A percentile compares a stretch with the other conserved stretches of the same genome.
phyloP scores from a whole-genome alignment of 495 filamentous ascomycete genomes.

The Halenospora varia region DNA sequence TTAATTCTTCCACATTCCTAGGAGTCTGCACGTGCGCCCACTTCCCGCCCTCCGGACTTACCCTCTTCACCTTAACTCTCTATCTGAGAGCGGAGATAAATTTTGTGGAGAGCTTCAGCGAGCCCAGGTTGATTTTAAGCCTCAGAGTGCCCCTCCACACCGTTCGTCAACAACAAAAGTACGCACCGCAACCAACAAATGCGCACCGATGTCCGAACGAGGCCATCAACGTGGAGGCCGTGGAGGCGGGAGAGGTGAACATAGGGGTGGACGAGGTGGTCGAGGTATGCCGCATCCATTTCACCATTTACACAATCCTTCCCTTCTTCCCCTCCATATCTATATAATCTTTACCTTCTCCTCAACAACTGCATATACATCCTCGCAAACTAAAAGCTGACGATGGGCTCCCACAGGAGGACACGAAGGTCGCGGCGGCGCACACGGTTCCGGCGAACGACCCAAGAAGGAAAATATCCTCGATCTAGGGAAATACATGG shows the following conservation, averaged over 20 bases:
- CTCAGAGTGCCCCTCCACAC: constrained; percentile 15
- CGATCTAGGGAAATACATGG: constrained; percentile 91
- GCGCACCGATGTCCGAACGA: constrained; percentile 19
- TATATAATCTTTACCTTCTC: not conserved
- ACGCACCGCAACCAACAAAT: constrained; percentile 15
- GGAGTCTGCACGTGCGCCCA: too few species aligned
- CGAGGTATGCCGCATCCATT: constrained; percentile 30
- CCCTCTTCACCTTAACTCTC: too few species aligned
- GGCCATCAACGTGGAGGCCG: constrained; percentile 23
- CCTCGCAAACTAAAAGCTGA: too few species aligned
- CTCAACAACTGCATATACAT: too few species aligned
- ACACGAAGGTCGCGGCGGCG: constrained; percentile 42
- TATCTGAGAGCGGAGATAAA: too few species aligned
- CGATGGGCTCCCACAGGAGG: constrained; percentile 23
- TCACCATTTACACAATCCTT: too few species aligned
- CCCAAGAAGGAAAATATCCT: constrained; percentile 99
- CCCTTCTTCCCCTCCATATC: constrained; percentile 24
- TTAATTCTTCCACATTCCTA: too few species aligned
- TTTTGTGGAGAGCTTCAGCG: too few species aligned
- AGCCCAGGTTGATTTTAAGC: constrained; percentile 4
- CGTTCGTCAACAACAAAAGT: constrained; percentile 15
- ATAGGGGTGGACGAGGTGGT: constrained; percentile 40
- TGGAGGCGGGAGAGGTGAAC: constrained; percentile 17
- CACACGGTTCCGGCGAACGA: constrained; percentile 51
- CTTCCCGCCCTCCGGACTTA: too few species aligned